Conservation (phyloP, 176 grass and related monocot genomes). For the Avena eriantha region DNA sequence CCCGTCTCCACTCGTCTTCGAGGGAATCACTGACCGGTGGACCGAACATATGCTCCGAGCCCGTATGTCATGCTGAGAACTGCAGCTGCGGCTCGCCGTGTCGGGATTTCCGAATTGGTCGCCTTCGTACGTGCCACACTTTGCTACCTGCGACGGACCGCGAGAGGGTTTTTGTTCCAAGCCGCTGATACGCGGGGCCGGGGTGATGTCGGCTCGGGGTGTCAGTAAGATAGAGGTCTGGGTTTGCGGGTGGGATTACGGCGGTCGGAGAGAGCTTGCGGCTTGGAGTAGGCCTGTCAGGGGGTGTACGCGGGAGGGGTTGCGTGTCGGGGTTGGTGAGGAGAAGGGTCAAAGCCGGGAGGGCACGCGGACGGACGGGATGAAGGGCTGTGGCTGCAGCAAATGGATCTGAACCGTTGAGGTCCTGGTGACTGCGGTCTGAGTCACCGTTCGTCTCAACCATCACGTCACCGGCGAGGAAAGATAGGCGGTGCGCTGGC, state of each 20-base stretch:
- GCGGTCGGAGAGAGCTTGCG: slow-evolving; percentile 31
- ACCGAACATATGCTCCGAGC: accelerated
- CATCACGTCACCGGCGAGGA: slow-evolving; percentile 26
- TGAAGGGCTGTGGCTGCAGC: background rate
- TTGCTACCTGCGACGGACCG: background rate
- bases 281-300: slow-evolving; percentile 2
- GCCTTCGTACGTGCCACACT: slow-evolving; percentile 24
- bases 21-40: background rate
- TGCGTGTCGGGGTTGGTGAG: slow-evolving; percentile 52
- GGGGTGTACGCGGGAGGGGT: background rate
- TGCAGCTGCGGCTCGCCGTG: background rate
- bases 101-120: background rate
- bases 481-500: slow-evolving; percentile 10
- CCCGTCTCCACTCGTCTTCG: background rate
- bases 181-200: accelerated
- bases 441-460: slow-evolving; percentile 14
- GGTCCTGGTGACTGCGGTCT: background rate
- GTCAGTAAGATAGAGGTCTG: background rate
- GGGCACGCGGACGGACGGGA: slow-evolving; percentile 10
- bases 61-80: background rate
- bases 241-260: slow-evolving; percentile 1
- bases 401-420: background rate
- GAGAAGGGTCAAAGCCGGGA: slow-evolving; percentile 8
- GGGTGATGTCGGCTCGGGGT: accelerated
- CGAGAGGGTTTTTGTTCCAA: accelerated